A percentile compares a stretch with the other conserved stretches of the same genome.
Conservation (phyloP, 441 rosid genomes). For the Euphorbia schlechtendalii region DNA sequence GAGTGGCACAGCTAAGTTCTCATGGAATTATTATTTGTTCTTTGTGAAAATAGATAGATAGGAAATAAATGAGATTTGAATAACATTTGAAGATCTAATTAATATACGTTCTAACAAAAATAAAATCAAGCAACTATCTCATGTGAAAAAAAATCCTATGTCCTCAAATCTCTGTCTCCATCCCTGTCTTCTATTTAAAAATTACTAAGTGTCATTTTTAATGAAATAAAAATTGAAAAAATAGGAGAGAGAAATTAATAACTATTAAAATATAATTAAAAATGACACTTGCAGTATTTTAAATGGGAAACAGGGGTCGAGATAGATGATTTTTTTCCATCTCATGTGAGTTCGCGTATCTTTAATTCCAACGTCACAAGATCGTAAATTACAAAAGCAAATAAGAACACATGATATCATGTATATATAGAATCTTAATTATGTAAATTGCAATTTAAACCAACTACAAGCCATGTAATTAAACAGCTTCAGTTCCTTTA, state of each 20-base stretch:
- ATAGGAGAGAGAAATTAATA: too few relatives aligned
- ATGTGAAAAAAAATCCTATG: too few relatives aligned
- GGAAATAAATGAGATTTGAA: slow-evolving; percentile 1
- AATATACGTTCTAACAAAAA: background rate
- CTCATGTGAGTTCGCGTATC: background rate
- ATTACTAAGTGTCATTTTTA: too few relatives aligned
- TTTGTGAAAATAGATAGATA: background rate
- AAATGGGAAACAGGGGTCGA: too few relatives aligned
- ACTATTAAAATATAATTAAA: too few relatives aligned
- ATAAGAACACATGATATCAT: background rate
- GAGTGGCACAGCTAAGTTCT: background rate
- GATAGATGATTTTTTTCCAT: too few relatives aligned
- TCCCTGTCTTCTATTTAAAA: too few relatives aligned
- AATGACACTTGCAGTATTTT: too few relatives aligned
- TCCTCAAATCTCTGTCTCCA: too few relatives aligned
- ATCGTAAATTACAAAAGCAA: background rate
- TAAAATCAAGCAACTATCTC: background rate
- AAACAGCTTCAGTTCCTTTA: background rate
- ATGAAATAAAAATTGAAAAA: too few relatives aligned
- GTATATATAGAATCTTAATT: background rate
- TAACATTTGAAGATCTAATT: slow-evolving; percentile 2
- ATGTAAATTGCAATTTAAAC: background rate
- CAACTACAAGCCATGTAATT: too few relatives aligned
- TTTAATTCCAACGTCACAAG: background rate
- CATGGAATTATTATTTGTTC: background rate